Base-by-base conservation (phyloP, 148 eudicot species). In the Rhododendron kiyosumense region DNA sequence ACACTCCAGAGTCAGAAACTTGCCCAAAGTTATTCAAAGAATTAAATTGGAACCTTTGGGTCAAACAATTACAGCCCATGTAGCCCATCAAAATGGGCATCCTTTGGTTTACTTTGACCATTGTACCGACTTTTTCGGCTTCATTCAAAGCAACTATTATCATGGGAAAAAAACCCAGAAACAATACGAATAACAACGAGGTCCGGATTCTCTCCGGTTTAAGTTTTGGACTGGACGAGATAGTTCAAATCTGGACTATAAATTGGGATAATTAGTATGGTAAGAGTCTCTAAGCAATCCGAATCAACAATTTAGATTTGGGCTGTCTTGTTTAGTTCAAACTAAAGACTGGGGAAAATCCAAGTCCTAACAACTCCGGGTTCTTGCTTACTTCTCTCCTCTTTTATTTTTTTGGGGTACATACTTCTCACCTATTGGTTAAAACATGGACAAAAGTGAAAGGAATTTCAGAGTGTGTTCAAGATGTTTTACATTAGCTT, bases 61-160 rank as follows among this genome's bases (percentile, higher is more conserved):
- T 79, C 82, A 79, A 48, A 79, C 7, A 49, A 48, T 4, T 26
- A 49, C 82, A 26, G 59, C 82, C 61, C 82, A 79, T 79, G 28
- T 49, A 79, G 82, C 59, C 82, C 59, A 46, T 26, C 82, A 79
- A 79, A 12, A 2, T 79, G 82, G 61, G 82, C 82, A 46, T 79
- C 32, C 49, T 4, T 43, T 79, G 4, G 51, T 24, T n/a, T 28
- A 43, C 79, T 75, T 38, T 75, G 79, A 75, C 79, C 46, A 75
- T 75, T 17, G 20, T 7, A 75, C 79, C 48, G 11, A 75, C 79
- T 1, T 75, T 7, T 75, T 38, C 79, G 4, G 79, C 77, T 71
- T 65, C 38, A 14, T 71, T 71, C 34, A 28, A 26, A 28, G 10
- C 43, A 30, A 34, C 22, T 73, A 17, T 17, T 28, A 12, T 69